phyloP scores from a whole-genome alignment of 495 filamentous ascomycete genomes.

The Xylaria grammica region DNA sequence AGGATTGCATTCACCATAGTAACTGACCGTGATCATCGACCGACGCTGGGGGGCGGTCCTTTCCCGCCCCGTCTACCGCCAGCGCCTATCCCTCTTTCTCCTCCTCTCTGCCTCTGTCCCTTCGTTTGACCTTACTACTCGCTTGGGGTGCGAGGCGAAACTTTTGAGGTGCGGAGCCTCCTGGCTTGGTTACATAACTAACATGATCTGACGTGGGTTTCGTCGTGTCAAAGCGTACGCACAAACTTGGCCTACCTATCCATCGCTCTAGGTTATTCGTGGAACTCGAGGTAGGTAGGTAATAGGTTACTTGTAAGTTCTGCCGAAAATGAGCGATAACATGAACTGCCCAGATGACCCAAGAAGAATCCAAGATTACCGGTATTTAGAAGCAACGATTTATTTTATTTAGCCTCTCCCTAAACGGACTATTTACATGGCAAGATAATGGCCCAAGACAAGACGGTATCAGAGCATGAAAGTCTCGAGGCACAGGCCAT shows the following conservation, averaged over 20 bases:
- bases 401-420: constrained; percentile 3
- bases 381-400: background rate
- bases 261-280: constrained; percentile 8
- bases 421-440: background rate
- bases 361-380: no score
- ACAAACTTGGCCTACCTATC: constrained; percentile 5
- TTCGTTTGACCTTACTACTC: background rate
- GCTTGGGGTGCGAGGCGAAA: background rate
- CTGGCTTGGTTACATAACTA: background rate
- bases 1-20: background rate
- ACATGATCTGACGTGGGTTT: constrained; percentile 21
- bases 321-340: constrained; percentile 12
- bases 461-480: constrained; percentile 7
- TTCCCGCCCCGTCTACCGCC: background rate
- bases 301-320: background rate
- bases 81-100: background rate
- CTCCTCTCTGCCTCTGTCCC: background rate
- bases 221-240: constrained; percentile 1
- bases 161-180: constrained; percentile 9
- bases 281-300: background rate
- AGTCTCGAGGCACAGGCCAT: constrained; percentile 7
- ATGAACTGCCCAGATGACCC: background rate
- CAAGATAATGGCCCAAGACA: constrained; percentile 2
- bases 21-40: background rate
- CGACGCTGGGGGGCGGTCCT: background rate